Evolutionary conservation across 2,329 filamentous ascomycete genomes (phyloP), one percentile per base, ranked within the genome.

Genomic region (Nothopassalora personata): DNA sequence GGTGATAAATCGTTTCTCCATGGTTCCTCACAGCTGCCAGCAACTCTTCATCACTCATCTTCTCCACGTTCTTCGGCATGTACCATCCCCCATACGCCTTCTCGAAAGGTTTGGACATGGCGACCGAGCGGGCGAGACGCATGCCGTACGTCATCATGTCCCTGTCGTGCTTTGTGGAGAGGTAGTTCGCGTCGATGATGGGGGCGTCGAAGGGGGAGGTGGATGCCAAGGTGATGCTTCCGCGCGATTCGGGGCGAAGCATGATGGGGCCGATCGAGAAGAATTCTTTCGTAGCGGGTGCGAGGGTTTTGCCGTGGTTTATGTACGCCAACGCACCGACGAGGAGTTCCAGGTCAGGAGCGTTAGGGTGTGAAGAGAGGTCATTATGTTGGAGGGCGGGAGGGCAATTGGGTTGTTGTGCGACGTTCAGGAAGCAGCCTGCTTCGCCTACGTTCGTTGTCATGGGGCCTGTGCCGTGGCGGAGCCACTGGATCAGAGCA

Each of bases 141-240:
- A 61, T 59, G 15, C 57, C 59, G 50, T 62, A 64, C 1, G 51
- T 48, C 59, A 64, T 64, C 55, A 60, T 59, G 59, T 62, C 59
- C 11, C 60, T 55, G 50, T 64, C 62, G 39, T 62, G 54, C n/a
- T 62, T 39, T 6, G 62, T 64, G 18, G 60, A 53, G 31, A 65
- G 60, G 36, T 77, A 78, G 2, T 74, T 73, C 0, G 76, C 75
- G 61, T 80, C 72, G 33, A 81, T 73, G 5, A 70, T 50, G 4
- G 77, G 76, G 1, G 71, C 65, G 2, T 72, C 67, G 39, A 74
- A 73, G 1, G 77, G 70, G 23, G 74, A 71, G 1, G 73, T 63
- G 0, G 74, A 75, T 3, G 60, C 68, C 27, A 79, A 74, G 15
- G 58, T 64, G 9, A 79, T 71, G 0, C 67, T 75, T 23, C 77